Base-by-base conservation (phyloP, 495 filamentous ascomycete species). In the Penicillium waksmanii region DNA sequence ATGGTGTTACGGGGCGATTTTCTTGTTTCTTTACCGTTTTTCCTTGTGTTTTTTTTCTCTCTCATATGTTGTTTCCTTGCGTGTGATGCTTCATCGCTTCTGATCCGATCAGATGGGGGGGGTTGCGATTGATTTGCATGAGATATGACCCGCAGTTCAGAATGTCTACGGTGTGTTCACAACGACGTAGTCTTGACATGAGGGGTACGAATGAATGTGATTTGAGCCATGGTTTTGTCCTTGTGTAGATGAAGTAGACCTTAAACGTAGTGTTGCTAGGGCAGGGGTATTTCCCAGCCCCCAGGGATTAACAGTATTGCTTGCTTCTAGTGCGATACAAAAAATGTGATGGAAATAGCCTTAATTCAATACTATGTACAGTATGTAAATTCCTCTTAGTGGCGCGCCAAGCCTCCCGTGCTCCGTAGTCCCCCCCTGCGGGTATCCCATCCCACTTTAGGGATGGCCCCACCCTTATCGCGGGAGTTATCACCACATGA, bases 1-100 rank as follows among this genome's bases (percentile, higher is more conserved):
- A 70, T 66, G 66, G 72, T 61, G 70, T 67, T 68, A 55, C 25
- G 61, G 61, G 19, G 53, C 51, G 55, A 47, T 62, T 4, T 25
- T 46, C 54, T 55, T 42, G 3, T 44, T 35, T 42, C 47, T 53
- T 42, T 15, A 3, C 23, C 23, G 23, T 23, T 23, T 23, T 23
- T 23, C 23, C 23, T 23, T 3, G 23, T 23, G 21, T 35, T 52
- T 47, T 59, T 48, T 61, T 56, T 40, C 35, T 62, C 21, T 33
- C 57, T 38, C 64, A 43, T 60, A 56, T 47, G 34, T 48, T 60
- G 33, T 46, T 17, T 53, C 38, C 36, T 44, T 51, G n/a, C 13
- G 54, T 53, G 55, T 51, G 60, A 53, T 58, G 23, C 49, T 48
- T 25, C 57, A 44, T 17, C 17, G 17, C 42, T 44, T 44, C 42